These are phyloP conservation scores for Hyaloperonospora arabidopsidis DNA, from an alignment of 352 stramenopile species.

Conservation along the genomic window DNA sequence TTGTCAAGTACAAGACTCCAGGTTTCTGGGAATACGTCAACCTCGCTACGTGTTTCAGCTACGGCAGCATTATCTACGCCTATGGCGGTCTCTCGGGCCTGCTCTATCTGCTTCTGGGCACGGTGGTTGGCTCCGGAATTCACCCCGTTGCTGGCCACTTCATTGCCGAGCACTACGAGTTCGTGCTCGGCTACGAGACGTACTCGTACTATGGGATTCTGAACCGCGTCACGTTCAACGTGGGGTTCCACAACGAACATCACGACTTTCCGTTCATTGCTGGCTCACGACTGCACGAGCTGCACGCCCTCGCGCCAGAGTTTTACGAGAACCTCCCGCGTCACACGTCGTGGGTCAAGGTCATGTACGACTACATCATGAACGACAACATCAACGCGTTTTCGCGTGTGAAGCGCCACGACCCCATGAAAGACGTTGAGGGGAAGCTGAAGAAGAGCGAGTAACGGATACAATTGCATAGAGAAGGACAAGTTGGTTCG, in stretches of 20 bases:
- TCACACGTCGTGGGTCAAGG: constrained; percentile 90
- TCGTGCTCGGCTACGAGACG: constrained; percentile 91
- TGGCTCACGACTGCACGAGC: constrained; percentile 84
- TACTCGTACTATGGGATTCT: constrained; percentile 97
- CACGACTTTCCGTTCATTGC: constrained; percentile 95
- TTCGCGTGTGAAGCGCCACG: constrained; percentile 86
- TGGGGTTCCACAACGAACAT: constrained; percentile 98
- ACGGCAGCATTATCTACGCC: constrained; percentile 78
- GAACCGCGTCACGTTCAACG: constrained; percentile 96
- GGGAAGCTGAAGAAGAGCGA: constrained; percentile 63
- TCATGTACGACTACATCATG: constrained; percentile 92
- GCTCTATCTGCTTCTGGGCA: constrained; percentile 89
- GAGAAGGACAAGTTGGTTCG: background rate
- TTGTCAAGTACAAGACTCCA: constrained; percentile 89
- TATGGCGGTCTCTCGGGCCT: constrained; percentile 76
- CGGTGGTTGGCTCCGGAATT: constrained; percentile 87
- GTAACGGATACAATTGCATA: constrained; percentile 18
- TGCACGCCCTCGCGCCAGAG: constrained; percentile 87
- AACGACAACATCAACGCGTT: constrained; percentile 89
- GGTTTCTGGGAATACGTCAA: constrained; percentile 87
- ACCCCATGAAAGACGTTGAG: constrained; percentile 42
- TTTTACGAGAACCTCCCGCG: constrained; percentile 93
- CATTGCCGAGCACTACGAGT: constrained; percentile 96
- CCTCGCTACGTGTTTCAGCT: constrained; percentile 63
- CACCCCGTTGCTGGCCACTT: constrained; percentile 96